Percentiles rank a stretch among this genome's conserved stretches.
These are phyloP conservation scores for Lophiotrema nucula DNA, from an alignment of 495 filamentous ascomycete genomes.

Conservation along the genomic window DNA sequence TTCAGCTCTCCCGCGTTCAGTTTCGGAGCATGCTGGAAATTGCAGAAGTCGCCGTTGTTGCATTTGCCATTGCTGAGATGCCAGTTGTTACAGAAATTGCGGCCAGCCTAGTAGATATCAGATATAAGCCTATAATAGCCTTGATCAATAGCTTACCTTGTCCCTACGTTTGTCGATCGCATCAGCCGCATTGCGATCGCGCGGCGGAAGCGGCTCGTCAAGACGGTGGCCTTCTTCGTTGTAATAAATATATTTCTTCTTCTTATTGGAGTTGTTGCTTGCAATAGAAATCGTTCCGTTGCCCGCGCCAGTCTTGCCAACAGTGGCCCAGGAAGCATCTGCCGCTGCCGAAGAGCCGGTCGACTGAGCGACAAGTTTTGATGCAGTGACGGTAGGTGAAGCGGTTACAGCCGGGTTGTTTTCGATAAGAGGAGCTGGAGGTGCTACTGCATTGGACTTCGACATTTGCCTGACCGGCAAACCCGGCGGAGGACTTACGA, in stretches of 20 bases:
- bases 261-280: conserved; percentile 22
- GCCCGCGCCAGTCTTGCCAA: conserved; percentile 33
- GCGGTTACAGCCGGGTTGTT: background rate
- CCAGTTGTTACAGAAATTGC: conserved; percentile 41
- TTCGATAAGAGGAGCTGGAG: conserved; percentile 1
- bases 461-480: background rate
- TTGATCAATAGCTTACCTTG: background rate
- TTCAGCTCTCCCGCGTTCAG: conserved; percentile 34
- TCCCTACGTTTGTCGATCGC: conserved; percentile 33
- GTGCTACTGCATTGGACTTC: background rate
- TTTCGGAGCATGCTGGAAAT: conserved; percentile 38
- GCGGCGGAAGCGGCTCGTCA: conserved; percentile 34
- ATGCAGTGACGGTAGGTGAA: conserved; percentile 6
- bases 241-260: conserved; percentile 34
- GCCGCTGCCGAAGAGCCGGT: conserved; percentile 8
- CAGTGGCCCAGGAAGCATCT: conserved; percentile 36
- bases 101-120: too few species aligned
- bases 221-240: conserved; percentile 39
- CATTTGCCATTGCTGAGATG: conserved; percentile 41
- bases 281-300: conserved; percentile 39
- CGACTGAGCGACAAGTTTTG: background rate
- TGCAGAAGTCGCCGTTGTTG: conserved; percentile 32
- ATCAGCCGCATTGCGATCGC: conserved; percentile 26
- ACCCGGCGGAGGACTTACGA: background rate
- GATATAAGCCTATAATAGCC: background rate